Evolutionary conservation across 306 rosid genomes (phyloP), one percentile per base, ranked within the genome.

Genomic region (Cucurbita moschata): DNA sequence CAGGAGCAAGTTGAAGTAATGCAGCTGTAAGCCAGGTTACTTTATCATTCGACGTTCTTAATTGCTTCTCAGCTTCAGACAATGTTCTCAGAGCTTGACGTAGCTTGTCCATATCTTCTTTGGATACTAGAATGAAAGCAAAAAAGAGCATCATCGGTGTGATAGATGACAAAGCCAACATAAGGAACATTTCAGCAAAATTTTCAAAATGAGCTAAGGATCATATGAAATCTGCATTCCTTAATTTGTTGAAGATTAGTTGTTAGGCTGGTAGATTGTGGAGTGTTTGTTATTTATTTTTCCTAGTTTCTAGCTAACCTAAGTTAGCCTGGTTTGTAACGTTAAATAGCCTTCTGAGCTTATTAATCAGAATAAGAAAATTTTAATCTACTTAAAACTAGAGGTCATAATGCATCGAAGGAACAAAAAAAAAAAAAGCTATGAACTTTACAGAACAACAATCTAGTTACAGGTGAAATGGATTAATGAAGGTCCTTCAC

Each of bases 11-110:
- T 85, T 95, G 99, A 82, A 95, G 96, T 80, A 95, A 84, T 3
- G 99, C 96, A 79, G 97, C 97, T 43, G 99, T 95, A 70, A 95
- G 79, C 99, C 99, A 95, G 38, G 99, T 95, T 64, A 89, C 78
- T 82, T 89, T 91, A 82, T 95, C 99, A 81, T 89, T 95, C 57
- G 99, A 91, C 88, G 80, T 88, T 83, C 99, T 85, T 80, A 95
- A 78, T 79, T 95, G 99, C 82, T 95, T 95, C 81, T 95, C 99
- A 71, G 97, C 96, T 82, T 95, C 99, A 0, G 99, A 95, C 75
- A 95, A 82, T 53, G 96, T 88, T 85, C 83, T 95, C 81, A 95
- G 85, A 78, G 99, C 99, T 81, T 88, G 99, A 59, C 97, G 96
- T 74, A 95, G 87, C 86, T 87, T 95, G 77, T 95, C 99, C 99